Percentiles rank a stretch among this genome's conserved stretches.
These are phyloP conservation scores for Melanogaster broomeanus DNA, from an alignment of 768 basidiomycete species.

Conservation along the genomic window DNA sequence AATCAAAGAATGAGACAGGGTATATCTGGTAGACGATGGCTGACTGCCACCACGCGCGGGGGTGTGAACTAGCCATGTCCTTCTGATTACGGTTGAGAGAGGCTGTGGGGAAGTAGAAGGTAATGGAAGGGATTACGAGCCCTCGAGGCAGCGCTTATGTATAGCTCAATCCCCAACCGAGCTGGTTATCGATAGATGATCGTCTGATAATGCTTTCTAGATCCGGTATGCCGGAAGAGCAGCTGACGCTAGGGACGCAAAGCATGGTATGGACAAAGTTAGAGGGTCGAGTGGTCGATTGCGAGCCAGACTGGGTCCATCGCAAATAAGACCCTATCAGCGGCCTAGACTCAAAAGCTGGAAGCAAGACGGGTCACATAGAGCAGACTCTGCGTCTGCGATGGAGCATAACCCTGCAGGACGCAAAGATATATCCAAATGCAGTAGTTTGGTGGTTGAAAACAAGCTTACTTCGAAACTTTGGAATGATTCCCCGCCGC, in stretches of 20 bases:
- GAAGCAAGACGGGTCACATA: slow-evolving; percentile 6
- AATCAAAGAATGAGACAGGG: slow-evolving; percentile 68
- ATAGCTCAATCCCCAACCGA: slow-evolving; percentile 4
- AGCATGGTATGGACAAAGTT: no score
- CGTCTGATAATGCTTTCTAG: slow-evolving; percentile 12
- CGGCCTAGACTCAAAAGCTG: slow-evolving; percentile 1
- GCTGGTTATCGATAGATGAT: slow-evolving; percentile 5
- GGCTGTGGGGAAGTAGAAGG: slow-evolving; percentile 16
- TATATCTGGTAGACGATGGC: slow-evolving; percentile 69
- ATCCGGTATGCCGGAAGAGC: background rate
- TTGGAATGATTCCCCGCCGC: no score
- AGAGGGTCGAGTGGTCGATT: no score
- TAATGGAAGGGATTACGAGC: slow-evolving; percentile 4
- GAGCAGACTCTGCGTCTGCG: slow-evolving; percentile 17
- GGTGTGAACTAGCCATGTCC: slow-evolving; percentile 10
- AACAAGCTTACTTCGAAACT: no score
- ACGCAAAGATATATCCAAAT: no score
- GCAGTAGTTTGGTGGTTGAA: no score
- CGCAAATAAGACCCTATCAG: background rate
- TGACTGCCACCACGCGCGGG: slow-evolving; percentile 57
- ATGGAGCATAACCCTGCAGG: background rate
- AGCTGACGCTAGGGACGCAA: background rate
- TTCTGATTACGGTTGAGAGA: slow-evolving; percentile 1
- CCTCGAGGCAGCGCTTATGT: slow-evolving; percentile 20
- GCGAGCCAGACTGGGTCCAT: no score